Conservation (phyloP, 768 basidiomycete species). For the Boletus tomentosulus region DNA sequence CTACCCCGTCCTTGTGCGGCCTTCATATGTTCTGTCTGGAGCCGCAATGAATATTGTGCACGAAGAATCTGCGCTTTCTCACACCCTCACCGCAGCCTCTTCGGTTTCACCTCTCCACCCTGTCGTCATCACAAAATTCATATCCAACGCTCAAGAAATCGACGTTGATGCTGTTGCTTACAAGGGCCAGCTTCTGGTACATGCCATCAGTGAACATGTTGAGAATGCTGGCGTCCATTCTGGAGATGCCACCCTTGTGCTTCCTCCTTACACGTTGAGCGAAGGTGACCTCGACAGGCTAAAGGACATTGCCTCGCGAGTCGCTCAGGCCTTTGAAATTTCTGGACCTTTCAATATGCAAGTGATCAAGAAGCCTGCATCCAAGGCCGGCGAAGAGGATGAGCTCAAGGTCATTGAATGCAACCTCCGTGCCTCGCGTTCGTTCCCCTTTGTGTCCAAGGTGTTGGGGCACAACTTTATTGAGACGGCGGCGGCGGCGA, state of each 20-base stretch:
- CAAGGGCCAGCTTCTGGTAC: slow-evolving; percentile 86
- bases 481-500: slow-evolving; percentile 86
- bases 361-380: slow-evolving; percentile 79
- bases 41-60: slow-evolving; percentile 99
- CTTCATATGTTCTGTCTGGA: slow-evolving; percentile 97
- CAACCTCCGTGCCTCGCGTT: slow-evolving; percentile 95
- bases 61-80: slow-evolving; percentile 83
- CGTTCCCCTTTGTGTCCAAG: slow-evolving; percentile 99
- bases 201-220: slow-evolving; percentile 97
- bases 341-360: slow-evolving; percentile 99
- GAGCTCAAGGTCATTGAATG: slow-evolving; percentile 98
- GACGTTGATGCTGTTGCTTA: slow-evolving; percentile 97
- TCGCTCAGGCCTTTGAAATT: slow-evolving; percentile 91
- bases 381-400: slow-evolving; percentile 47
- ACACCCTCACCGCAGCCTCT: slow-evolving; percentile 95
- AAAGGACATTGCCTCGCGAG: slow-evolving; percentile 92
- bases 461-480: slow-evolving; percentile 98
- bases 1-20: slow-evolving; percentile 96
- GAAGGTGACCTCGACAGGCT: slow-evolving; percentile 77
- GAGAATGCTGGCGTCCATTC: slow-evolving; percentile 99
- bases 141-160: slow-evolving; percentile 95
- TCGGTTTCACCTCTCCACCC: slow-evolving; percentile 96
- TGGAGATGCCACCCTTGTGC: slow-evolving; percentile 95
- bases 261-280: slow-evolving; percentile 85
- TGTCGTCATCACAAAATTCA: slow-evolving; percentile 98